Evolutionary conservation across 2,329 filamentous ascomycete species (phyloP).

Genomic region (Sclerotinia glacialis): DNA sequence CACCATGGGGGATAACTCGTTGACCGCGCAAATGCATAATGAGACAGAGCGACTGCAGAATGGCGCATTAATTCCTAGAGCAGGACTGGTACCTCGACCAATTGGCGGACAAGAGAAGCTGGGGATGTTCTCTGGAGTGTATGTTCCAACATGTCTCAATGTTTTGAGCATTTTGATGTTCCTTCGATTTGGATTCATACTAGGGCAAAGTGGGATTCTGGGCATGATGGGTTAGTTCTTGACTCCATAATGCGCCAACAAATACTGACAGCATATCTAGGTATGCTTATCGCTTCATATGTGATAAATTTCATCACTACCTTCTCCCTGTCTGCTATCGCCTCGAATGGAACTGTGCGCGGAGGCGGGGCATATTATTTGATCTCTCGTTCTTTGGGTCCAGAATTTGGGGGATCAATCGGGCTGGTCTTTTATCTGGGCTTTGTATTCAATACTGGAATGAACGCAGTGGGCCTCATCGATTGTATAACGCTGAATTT

Average conservation of each 20-base stretch:
- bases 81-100: conserved; percentile 43
- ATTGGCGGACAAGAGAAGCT: conserved; percentile 56
- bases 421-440: conserved; percentile 87
- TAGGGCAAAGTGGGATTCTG: conserved; percentile 49
- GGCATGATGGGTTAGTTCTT: conserved; percentile 22
- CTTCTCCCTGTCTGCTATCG: conserved; percentile 82
- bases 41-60: conserved; percentile 35
- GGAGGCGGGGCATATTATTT: conserved; percentile 87
- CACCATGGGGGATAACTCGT: conserved; percentile 27
- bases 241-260: not conserved
- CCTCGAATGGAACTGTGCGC: conserved; percentile 84
- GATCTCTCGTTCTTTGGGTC: conserved; percentile 80
- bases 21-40: conserved; percentile 33
- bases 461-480: conserved; percentile 83
- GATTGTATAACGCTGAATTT: conserved; percentile 79
- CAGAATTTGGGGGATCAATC: conserved; percentile 86
- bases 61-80: conserved; percentile 39
- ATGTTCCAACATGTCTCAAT: conserved; percentile 84
- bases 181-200: conserved; percentile 78
- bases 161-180: conserved; percentile 92
- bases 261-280: conserved; percentile 9
- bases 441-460: conserved; percentile 80
- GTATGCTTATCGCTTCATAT: conserved; percentile 73
- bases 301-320: conserved; percentile 79
- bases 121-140: conserved; percentile 74